Conservation (phyloP, 108 stramenopile genomes). For the Cyclostephanos tholiformis region DNA sequence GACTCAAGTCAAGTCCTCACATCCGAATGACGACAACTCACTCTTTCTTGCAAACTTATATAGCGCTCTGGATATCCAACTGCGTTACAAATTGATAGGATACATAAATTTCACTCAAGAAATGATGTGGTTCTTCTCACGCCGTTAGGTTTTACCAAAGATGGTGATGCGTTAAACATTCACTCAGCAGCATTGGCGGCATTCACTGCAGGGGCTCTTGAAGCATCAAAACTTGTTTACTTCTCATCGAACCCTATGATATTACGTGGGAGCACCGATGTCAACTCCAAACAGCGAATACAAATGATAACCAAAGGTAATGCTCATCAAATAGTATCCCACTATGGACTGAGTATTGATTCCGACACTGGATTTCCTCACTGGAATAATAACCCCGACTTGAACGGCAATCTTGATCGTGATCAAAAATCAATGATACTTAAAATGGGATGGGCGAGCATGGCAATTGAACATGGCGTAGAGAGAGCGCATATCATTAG, state of each 20-base stretch:
- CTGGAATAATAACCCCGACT: constrained; percentile 20
- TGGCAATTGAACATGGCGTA: constrained; percentile 61
- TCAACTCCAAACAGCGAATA: constrained; percentile 49
- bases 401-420: constrained; percentile 5
- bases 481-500: constrained; percentile 68
- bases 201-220: constrained; percentile 52
- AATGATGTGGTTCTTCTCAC: constrained; percentile 67
- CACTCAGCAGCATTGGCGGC: constrained; percentile 61
- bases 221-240: constrained; percentile 65
- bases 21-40: background rate
- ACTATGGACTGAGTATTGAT: constrained; percentile 39
- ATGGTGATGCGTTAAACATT: constrained; percentile 58
- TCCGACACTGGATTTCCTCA: constrained; percentile 44
- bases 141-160: constrained; percentile 51
- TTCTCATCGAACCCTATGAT: constrained; percentile 54
- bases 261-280: constrained; percentile 31
- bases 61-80: constrained; percentile 52
- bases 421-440: constrained; percentile 48
- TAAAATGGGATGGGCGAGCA: constrained; percentile 66
- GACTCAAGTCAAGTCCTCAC: background rate
- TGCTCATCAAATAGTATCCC: constrained; percentile 39
- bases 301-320: constrained; percentile 51
- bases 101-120: constrained; percentile 36
- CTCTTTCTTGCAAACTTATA: background rate
- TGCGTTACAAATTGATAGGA: constrained; percentile 48